phyloP scores from a whole-genome alignment of 2,329 filamentous ascomycete species.

The Ophiocordyceps camponoti-leonardi region DNA sequence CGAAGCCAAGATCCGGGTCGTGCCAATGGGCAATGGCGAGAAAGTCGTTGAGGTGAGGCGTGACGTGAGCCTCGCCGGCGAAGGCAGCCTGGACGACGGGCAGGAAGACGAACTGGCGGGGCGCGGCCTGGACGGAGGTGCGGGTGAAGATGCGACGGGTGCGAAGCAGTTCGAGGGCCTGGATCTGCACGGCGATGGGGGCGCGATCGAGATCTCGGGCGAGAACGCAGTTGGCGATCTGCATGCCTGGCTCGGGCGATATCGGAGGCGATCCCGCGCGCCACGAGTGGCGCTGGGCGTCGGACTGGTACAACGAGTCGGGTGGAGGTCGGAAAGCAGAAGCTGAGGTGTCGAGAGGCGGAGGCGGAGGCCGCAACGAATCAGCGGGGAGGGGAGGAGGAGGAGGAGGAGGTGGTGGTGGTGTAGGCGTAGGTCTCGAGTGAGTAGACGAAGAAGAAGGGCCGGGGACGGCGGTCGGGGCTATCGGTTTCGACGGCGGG shows the following conservation, averaged over 20 bases:
- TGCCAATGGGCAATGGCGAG: slow-evolving; percentile 85
- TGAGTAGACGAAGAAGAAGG: slow-evolving; percentile 14
- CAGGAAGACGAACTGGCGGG: slow-evolving; percentile 65
- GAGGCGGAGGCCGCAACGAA: neutral
- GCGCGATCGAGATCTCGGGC: slow-evolving; percentile 64
- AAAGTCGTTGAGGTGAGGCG: slow-evolving; percentile 54
- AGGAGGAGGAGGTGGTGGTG: slow-evolving; percentile 4
- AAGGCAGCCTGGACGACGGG: slow-evolving; percentile 42
- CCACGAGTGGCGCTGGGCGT: neutral
- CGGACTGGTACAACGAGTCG: neutral
- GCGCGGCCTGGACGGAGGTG: slow-evolving; percentile 55
- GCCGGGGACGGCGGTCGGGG: slow-evolving; percentile 6
- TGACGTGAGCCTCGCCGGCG: slow-evolving; percentile 30
- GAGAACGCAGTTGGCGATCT: slow-evolving; percentile 69
- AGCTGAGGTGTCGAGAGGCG: neutral
- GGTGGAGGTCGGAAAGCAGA: slow-evolving; percentile 1
- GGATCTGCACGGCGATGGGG: slow-evolving; percentile 63
- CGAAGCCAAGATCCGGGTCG: slow-evolving; percentile 51
- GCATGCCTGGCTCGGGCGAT: slow-evolving; percentile 7
- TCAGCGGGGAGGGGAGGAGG: neutral
- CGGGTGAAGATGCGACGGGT: slow-evolving; percentile 62
- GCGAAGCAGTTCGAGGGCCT: slow-evolving; percentile 61
- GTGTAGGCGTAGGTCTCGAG: slow-evolving; percentile 6
- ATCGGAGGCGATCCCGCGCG: neutral
- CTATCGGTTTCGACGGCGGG: slow-evolving; percentile 3